Conservation (phyloP, 129 eudicot genomes). For the Chrysanthemum makinoi region DNA sequence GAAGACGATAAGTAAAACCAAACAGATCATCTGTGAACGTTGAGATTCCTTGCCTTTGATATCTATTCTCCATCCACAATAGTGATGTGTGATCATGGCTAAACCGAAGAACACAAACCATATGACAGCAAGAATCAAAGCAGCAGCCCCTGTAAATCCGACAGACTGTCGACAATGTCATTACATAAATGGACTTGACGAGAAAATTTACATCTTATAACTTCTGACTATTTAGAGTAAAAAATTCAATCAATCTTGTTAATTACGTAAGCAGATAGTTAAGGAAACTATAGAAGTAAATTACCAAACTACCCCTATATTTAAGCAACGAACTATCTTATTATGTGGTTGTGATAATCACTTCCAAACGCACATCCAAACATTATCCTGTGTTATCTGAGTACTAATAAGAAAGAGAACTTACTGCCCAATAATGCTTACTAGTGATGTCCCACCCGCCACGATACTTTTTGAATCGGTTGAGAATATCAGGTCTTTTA, state of each 20-base stretch:
- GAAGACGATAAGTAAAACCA: slow-evolving; percentile 61
- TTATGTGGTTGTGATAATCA: neutral
- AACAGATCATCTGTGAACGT: slow-evolving; percentile 49
- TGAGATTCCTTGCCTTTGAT: slow-evolving; percentile 54
- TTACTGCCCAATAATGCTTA: slow-evolving; percentile 67
- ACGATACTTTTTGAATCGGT: slow-evolving; percentile 52
- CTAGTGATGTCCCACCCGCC: slow-evolving; percentile 92
- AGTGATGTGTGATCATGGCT: slow-evolving; percentile 67
- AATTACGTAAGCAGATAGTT: no score
- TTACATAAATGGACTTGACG: neutral
- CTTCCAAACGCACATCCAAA: neutral
- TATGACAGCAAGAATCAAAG: slow-evolving; percentile 60
- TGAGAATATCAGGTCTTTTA: slow-evolving; percentile 73
- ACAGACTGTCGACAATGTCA: slow-evolving; percentile 69
- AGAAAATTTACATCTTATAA: neutral
- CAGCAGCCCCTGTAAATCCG: slow-evolving; percentile 89
- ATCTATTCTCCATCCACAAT: slow-evolving; percentile 69
- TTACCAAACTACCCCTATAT: neutral
- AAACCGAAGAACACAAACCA: slow-evolving; percentile 83
- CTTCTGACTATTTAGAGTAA: neutral
- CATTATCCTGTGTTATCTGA: neutral
- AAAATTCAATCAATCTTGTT: no score
- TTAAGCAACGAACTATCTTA: neutral
- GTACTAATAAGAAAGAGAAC: slow-evolving; percentile 19
- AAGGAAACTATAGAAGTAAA: neutral